These are phyloP conservation scores for Zelonia costaricensis DNA, from an alignment of 208 protist genomes.

Conservation along the genomic window DNA sequence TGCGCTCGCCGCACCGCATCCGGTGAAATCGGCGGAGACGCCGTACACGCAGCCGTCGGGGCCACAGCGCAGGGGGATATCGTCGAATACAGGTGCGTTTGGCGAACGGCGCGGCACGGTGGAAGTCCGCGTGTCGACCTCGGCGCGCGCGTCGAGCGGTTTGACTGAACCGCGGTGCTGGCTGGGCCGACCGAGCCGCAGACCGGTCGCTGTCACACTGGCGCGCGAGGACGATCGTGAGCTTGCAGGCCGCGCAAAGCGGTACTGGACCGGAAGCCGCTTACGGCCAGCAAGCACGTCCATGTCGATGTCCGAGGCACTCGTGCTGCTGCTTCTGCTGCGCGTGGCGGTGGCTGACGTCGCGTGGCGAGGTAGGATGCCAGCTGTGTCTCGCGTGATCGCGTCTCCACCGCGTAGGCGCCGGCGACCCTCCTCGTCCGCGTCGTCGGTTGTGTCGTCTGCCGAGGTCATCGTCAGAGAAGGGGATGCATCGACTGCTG, in stretches of 20 bases:
- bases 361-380: too few relatives aligned
- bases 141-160: too few relatives aligned
- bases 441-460: background rate
- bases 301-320: conserved; percentile 33
- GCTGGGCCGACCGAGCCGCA: too few relatives aligned
- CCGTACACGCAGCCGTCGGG: conserved; percentile 17
- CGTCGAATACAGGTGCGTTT: background rate
- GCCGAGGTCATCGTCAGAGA: too few relatives aligned
- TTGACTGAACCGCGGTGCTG: too few relatives aligned
- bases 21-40: background rate
- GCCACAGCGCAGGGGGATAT: conserved; percentile 22
- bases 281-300: conserved; percentile 23
- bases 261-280: conserved; percentile 6
- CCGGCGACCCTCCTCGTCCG: background rate
- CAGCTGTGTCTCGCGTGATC: too few relatives aligned
- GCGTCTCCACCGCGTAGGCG: too few relatives aligned
- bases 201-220: background rate
- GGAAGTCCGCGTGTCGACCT: too few relatives aligned
- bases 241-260: background rate
- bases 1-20: background rate
- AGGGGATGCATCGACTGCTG: background rate
- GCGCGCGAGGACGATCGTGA: background rate
- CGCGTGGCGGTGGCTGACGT: conserved; percentile 1
- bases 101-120: background rate
- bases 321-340: conserved; percentile 22